Conservation (phyloP, 176 grass and related monocot genomes). For the Coix lacrymajobi region DNA sequence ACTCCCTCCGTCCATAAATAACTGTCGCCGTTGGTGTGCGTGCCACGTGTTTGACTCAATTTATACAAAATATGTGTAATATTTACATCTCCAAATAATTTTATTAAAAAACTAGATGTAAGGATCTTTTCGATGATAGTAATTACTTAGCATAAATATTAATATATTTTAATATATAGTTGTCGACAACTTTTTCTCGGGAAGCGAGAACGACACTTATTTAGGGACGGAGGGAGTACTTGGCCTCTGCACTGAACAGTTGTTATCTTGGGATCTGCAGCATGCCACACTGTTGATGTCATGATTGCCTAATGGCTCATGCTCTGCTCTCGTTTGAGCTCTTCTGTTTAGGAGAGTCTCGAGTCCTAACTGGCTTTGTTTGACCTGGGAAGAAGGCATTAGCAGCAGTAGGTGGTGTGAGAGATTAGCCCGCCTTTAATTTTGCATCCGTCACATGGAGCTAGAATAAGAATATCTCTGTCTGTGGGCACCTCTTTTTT, state of each 20-base stretch:
- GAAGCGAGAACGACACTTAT: no score
- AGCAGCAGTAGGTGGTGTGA: constrained; percentile 8
- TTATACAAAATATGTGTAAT: no score
- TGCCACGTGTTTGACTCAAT: no score
- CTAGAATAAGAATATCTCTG: constrained; percentile 32
- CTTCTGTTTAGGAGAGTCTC: neutral
- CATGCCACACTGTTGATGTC: constrained; percentile 24
- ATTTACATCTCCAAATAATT: no score
- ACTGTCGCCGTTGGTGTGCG: no score
- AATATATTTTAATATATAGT: no score
- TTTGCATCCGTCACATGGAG: constrained; percentile 38
- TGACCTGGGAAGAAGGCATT: constrained; percentile 26
- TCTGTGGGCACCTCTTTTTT: neutral
- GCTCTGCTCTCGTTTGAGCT: neutral
- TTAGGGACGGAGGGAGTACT: no score
- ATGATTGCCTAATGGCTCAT: constrained; percentile 13
- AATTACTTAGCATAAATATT: no score
- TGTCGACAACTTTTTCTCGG: no score
- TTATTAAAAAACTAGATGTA: no score
- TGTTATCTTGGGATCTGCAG: constrained; percentile 41
- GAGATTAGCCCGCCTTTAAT: constrained; percentile 14
- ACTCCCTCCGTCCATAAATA: no score
- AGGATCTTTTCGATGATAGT: no score
- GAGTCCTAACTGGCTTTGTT: constrained; percentile 14
- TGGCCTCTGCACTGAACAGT: constrained; percentile 21